Evolutionary conservation across 176 grass and related monocot species (phyloP).

Genomic region (barley (Hordeum vulgare)): DNA sequence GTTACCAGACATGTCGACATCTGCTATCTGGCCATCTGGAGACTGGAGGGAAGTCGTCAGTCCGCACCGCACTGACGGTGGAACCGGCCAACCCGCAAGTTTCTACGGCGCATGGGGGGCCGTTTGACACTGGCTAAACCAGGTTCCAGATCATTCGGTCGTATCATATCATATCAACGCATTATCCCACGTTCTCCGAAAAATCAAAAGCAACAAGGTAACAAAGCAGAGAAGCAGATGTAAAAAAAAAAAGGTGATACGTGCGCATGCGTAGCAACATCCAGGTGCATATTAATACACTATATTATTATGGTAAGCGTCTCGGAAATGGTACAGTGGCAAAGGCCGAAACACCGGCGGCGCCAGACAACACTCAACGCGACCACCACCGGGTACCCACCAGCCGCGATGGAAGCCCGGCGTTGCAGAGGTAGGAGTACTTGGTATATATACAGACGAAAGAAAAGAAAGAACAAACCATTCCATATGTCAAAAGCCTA

Average conservation of each 20-base stretch:
- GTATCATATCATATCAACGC: neutral
- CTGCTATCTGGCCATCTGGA: neutral
- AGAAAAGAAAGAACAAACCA: constrained; percentile 20
- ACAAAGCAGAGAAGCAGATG: neutral
- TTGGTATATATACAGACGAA: constrained; percentile 24
- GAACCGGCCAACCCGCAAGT: neutral
- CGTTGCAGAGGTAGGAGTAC: neutral
- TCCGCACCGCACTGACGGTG: neutral
- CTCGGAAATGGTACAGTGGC: constrained; percentile 40
- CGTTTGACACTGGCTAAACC: neutral
- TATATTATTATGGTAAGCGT: constrained; percentile 23
- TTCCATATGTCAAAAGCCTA: constrained; percentile 29
- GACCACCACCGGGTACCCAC: constrained; percentile 4
- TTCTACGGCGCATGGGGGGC: neutral
- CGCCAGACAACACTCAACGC: constrained; percentile 27
- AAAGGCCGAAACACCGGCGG: constrained; percentile 14
- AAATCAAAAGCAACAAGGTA: neutral
- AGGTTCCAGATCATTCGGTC: neutral
- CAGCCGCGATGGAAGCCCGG: constrained; percentile 3
- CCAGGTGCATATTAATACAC: constrained; percentile 6
- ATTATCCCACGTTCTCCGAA: neutral
- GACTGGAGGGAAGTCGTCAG: neutral
- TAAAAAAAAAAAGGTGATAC: neutral
- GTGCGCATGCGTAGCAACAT: constrained; percentile 20
- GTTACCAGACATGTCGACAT: neutral